phyloP scores from a whole-genome alignment of 495 filamentous ascomycete genomes.

The Neurospora sp. region DNA sequence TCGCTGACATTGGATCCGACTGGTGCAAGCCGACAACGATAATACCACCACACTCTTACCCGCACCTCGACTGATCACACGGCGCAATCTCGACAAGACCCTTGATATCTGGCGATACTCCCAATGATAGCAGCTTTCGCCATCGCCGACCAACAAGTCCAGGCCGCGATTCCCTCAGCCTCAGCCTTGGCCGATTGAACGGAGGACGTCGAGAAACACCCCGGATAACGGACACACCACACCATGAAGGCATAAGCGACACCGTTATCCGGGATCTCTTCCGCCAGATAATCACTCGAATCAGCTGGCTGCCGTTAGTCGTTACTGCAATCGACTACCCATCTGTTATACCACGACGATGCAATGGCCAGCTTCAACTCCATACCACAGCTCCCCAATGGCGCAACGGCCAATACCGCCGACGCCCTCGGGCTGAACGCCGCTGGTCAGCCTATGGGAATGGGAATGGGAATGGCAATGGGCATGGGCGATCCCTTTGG shows the following conservation, averaged over 20 bases:
- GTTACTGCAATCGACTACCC: background rate
- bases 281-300: background rate
- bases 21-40: background rate
- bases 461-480: slow-evolving; percentile 4
- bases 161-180: background rate
- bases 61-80: background rate
- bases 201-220: background rate
- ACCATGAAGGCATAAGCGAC: background rate
- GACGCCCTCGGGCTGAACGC: slow-evolving; percentile 30
- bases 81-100: background rate
- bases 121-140: background rate
- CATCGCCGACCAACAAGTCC: background rate
- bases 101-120: background rate
- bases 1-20: background rate
- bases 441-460: background rate
- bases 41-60: background rate
- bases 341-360: slow-evolving; percentile 18
- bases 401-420: slow-evolving; percentile 19
- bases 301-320: too few relatives aligned
- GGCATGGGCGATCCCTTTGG: slow-evolving; percentile 17
- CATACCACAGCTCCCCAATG: slow-evolving; percentile 31
- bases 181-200: background rate
- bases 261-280: background rate
- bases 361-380: slow-evolving; percentile 41
- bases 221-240: background rate